Evolutionary conservation across 2,329 filamentous ascomycete genomes (phyloP).

Genomic region (Monilinia fructigena): DNA sequence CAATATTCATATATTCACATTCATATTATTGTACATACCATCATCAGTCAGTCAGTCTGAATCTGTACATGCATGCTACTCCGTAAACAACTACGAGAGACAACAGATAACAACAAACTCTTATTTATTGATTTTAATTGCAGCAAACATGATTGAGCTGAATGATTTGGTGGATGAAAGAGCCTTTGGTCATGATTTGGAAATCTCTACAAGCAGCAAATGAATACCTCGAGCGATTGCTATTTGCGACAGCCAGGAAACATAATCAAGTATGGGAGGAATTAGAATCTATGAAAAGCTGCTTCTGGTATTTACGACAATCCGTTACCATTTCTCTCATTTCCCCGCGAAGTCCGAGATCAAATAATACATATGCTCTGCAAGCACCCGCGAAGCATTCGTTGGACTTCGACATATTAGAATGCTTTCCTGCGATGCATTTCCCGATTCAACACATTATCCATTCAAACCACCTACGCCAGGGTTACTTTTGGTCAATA

Average conservation of each 20-base stretch:
- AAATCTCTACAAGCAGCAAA: conserved; percentile 20
- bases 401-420: conserved; percentile 14
- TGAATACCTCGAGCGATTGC: conserved; percentile 18
- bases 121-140: neutral
- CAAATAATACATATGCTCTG: conserved; percentile 35
- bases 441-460: conserved; percentile 19
- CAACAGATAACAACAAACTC: neutral
- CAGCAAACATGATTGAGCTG: conserved; percentile 6
- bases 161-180: conserved; percentile 15
- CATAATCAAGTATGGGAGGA: conserved; percentile 19
- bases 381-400: conserved; percentile 21
- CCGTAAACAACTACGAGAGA: neutral
- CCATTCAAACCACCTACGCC: conserved; percentile 22
- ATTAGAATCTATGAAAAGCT: conserved; percentile 14
- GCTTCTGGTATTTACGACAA: conserved; percentile 23
- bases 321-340: conserved; percentile 31
- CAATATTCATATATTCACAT: neutral
- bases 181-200: conserved; percentile 18
- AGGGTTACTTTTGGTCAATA: conserved; percentile 5
- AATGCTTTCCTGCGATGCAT: conserved; percentile 20
- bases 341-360: conserved; percentile 38
- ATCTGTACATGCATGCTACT: neutral
- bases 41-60: neutral
- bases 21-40: conserved; percentile 4
- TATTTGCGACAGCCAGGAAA: conserved; percentile 20